Conservation (phyloP, 345 rosid species). For the Noccaea bulbosa region DNA sequence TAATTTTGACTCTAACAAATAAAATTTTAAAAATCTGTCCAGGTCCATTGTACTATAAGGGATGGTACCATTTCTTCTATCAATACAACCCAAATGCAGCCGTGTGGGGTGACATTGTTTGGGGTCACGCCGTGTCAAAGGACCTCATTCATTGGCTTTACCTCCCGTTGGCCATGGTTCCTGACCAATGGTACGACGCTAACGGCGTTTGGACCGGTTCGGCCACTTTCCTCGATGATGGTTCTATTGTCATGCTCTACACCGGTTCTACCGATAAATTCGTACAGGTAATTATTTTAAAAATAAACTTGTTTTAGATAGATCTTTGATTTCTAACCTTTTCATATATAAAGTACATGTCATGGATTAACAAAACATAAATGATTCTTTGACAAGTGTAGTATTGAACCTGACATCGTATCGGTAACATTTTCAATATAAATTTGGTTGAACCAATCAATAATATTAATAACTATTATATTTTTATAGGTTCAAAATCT, state of each 20-base stretch:
- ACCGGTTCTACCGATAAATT: slow-evolving; percentile 78
- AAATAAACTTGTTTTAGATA: background rate
- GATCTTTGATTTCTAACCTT: too few species aligned
- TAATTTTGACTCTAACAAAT: background rate
- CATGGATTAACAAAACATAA: too few species aligned
- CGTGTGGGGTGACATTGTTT: slow-evolving; percentile 89
- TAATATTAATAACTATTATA: background rate
- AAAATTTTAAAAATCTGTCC: background rate
- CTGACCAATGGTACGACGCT: slow-evolving; percentile 80
- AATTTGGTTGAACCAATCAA: background rate
- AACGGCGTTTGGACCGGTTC: slow-evolving; percentile 96
- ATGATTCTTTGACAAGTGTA: too few species aligned
- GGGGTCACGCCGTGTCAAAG: slow-evolving; percentile 93
- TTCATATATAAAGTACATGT: too few species aligned
- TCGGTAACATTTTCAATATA: background rate
- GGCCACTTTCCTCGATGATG: slow-evolving; percentile 81
- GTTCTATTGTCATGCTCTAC: slow-evolving; percentile 76
- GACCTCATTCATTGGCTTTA: slow-evolving; percentile 87
- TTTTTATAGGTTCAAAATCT: slow-evolving; percentile 70
- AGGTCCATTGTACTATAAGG: slow-evolving; percentile 94
- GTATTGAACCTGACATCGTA: too few species aligned
- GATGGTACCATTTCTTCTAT: slow-evolving; percentile 96
- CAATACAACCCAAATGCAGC: slow-evolving; percentile 89
- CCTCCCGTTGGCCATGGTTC: slow-evolving; percentile 86
- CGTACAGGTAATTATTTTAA: slow-evolving; percentile 46